phyloP scores from a whole-genome alignment of 164 flowering plant genomes.

The Litsea cubeba region DNA sequence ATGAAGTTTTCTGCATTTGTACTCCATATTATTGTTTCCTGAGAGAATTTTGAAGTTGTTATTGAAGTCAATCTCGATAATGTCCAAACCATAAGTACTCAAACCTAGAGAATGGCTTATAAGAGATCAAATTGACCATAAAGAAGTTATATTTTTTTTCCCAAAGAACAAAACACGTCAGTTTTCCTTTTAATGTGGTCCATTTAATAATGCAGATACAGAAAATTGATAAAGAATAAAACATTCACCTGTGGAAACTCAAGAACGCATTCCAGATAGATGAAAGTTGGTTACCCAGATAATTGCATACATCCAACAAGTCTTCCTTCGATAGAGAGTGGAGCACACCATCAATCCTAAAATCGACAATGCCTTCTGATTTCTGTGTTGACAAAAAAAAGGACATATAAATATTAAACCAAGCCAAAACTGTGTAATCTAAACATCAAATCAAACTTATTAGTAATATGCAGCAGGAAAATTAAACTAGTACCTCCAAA shows the following conservation, averaged over 20 bases:
- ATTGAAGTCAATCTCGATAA: too few species aligned
- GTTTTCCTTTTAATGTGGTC: too few species aligned
- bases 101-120: too few species aligned
- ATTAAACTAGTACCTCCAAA: constrained; percentile 36
- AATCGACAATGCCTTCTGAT: constrained; percentile 29
- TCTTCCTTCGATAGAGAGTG: constrained; percentile 40
- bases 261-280: constrained; percentile 72
- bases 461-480: not conserved
- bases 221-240: not conserved
- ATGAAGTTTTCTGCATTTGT: too few species aligned
- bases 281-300: constrained; percentile 57
- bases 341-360: constrained; percentile 35
- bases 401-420: not conserved
- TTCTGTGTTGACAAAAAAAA: constrained; percentile 33
- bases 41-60: too few species aligned
- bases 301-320: constrained; percentile 35
- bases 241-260: constrained; percentile 76
- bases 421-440: not conserved
- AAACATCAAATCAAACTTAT: not conserved
- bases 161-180: too few species aligned
- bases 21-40: too few species aligned
- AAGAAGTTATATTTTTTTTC: too few species aligned
- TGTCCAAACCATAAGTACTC: too few species aligned
- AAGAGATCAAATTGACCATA: too few species aligned
- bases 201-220: not conserved